Evolutionary conservation across 495 filamentous ascomycete genomes (phyloP).

Genomic region (Cetradonia linearis): DNA sequence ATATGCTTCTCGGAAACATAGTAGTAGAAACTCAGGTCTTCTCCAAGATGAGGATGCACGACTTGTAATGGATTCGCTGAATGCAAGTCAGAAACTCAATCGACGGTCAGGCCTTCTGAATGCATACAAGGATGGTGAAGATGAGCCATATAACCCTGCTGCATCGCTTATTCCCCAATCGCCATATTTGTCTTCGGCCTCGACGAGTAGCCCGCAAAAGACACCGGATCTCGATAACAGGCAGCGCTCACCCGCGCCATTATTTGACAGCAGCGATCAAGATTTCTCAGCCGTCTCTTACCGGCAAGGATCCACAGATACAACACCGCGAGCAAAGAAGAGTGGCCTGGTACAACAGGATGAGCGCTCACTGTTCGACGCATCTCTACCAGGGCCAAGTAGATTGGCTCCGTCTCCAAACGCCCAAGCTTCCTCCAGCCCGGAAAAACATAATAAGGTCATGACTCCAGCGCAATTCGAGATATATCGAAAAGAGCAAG

Average conservation of each 20-base stretch:
- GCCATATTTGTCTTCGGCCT: conserved; percentile 10
- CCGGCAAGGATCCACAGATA: conserved; percentile 20
- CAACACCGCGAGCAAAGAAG: conserved; percentile 23
- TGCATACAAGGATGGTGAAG: conserved; percentile 19
- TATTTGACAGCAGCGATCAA: conserved; percentile 18
- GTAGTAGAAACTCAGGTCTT: conserved; percentile 34
- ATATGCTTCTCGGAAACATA: conserved; percentile 37
- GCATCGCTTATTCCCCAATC: conserved; percentile 11
- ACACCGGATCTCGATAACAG: not conserved
- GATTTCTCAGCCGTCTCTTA: conserved; percentile 12
- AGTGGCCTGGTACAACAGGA: conserved; percentile 18
- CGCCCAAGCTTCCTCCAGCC: conserved; percentile 3
- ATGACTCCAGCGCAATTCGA: conserved; percentile 90
- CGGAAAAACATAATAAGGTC: conserved; percentile 48
- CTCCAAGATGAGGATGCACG: conserved; percentile 61
- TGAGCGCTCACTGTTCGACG: conserved; percentile 23
- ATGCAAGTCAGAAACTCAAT: conserved; percentile 31
- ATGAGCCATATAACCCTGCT: conserved; percentile 19
- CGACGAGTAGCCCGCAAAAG: conserved; percentile 4
- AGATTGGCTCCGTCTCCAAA: conserved; percentile 6
- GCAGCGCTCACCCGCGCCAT: conserved; percentile 1
- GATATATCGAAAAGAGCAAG: conserved; percentile 69
- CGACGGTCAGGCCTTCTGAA: conserved; percentile 8
- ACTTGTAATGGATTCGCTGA: conserved; percentile 53
- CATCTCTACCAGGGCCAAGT: conserved; percentile 16